These are phyloP conservation scores for Lotus japonicus DNA, from an alignment of 306 rosid genomes.

Conservation along the genomic window DNA sequence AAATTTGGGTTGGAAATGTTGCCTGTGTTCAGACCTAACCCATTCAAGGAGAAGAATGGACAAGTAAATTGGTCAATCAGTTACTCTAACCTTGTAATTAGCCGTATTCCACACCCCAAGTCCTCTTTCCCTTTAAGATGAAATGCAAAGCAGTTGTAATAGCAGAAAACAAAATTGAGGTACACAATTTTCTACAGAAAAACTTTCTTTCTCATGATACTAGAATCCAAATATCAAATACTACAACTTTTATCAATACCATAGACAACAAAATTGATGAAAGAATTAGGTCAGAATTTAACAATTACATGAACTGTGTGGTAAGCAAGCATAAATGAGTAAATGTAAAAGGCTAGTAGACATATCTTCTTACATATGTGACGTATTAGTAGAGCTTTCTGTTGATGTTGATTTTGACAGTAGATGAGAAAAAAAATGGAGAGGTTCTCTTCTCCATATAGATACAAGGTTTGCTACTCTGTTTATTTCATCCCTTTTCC, in stretches of 20 bases:
- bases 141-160: background rate
- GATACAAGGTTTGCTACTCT: conserved; percentile 22
- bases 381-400: conserved; percentile 27
- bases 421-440: conserved; percentile 5
- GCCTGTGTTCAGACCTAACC: background rate
- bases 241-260: conserved; percentile 22
- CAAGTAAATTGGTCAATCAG: background rate
- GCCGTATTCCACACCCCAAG: background rate
- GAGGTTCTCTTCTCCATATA: conserved; percentile 33
- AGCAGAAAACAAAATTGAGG: background rate
- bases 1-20: background rate
- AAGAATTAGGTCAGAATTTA: conserved; percentile 31
- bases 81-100: background rate
- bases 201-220: conserved; percentile 7
- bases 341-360: conserved; percentile 12
- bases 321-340: conserved; percentile 25
- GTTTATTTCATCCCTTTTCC: conserved; percentile 61
- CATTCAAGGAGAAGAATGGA: background rate
- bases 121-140: background rate
- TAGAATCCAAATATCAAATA: conserved; percentile 18
- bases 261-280: conserved; percentile 13
- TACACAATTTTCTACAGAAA: background rate
- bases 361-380: conserved; percentile 25
- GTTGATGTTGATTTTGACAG: conserved; percentile 15
- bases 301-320: conserved; percentile 13